Base-by-base conservation (phyloP, 1,284 basidiomycete genomes). In the Ustilago nuda region DNA sequence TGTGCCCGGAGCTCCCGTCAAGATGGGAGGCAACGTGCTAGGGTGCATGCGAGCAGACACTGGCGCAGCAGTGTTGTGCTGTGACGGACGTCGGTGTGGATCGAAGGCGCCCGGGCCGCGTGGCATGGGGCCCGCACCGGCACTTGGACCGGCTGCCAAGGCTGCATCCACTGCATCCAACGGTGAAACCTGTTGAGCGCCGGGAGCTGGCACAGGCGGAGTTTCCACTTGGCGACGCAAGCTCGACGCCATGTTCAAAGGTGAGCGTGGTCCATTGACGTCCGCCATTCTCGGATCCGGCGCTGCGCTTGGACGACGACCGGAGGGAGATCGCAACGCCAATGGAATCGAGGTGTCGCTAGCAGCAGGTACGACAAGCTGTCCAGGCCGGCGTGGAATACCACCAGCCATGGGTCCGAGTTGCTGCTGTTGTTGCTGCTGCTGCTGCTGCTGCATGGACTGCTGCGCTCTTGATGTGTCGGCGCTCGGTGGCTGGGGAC, bases 221-320 rank as follows among this genome's bases (percentile, higher is more conserved):
- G 75, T 67, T 50, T 83, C 80, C 35, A 82, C 81, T 60, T 82
- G 76, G 30, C 78, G 66, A n/a, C 81, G 78, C 59, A 83, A 50
- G 48, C 59, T 77, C 2, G 80, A 80, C 23, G 81, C 79, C 60
- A 80, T 59, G 48, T 72, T 70, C 60, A 48, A 33, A 8, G 70
- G 57, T 11, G 53, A 60, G 19, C 63, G 71, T n/a, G n/a, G 60
- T 11, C 59, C 61, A n/a, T 9, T 19, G 9, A 56, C 51, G 12
- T 53, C 63, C 27, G 69, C 61, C 27, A 50, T 50, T 33, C 79
- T 69, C 56, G 78, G 74, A 66, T 73, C 69, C 8, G 78, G 80
- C 19, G 80, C 80, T 3, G 79, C 79, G 32, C 62, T 81, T 9
- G 80, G 80, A 36, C 80, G 65, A 43, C 79, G 72, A 15, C 76